Base-by-base conservation (phyloP, 345 rosid species). In the Salix brachista region DNA sequence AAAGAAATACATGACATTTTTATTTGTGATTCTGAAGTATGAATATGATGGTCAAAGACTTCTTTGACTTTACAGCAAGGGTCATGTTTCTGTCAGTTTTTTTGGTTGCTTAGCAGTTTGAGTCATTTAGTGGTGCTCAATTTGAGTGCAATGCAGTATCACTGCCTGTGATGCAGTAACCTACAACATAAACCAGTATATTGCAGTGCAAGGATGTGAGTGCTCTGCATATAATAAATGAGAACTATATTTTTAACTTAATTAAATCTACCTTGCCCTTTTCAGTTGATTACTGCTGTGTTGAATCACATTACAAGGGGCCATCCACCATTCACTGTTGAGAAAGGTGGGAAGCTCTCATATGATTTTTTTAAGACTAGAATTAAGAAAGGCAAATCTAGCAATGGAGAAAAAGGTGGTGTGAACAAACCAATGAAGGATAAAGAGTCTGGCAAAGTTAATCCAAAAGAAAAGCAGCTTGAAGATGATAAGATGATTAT, bases 401-500 rank as follows among this genome's bases (percentile, higher is more conserved):
- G 69, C 8, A 37, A 54, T 62, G 72, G 32, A 72, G 25, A 21
- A 36, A 42, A 76, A 17, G 65, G n/a, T 41, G 77, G 48, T 60
- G 68, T 32, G 52, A 41, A 37, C 42, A 69, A 71, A 37, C 39
- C 71, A 0, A 1, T 16, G 6, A 77, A 81, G 70, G 69, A 44
- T 34, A 70, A 65, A 65, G 78, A 67, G 18, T 64, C 73, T 81
- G 67, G 28, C 34, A 54, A 65, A 70, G 71, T 50, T 32, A 41
- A 19, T n/a, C 71, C 69, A 32, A 26, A 37, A 67, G 42, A 26
- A 46, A 73, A 46, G 75, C 86, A 82, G 75, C 88, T 84, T 50
- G 90, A 83, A 65, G 99, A 92, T 83, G 94, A 96, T 72, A 92
- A 86, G 68, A 77, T 96, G 80, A 80, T 89, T 50, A 87, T 96